Percentiles rank a stretch among this genome's conserved stretches.
Conservation (phyloP, 2,329 filamentous ascomycete genomes). For the Monilinia fructicola region DNA sequence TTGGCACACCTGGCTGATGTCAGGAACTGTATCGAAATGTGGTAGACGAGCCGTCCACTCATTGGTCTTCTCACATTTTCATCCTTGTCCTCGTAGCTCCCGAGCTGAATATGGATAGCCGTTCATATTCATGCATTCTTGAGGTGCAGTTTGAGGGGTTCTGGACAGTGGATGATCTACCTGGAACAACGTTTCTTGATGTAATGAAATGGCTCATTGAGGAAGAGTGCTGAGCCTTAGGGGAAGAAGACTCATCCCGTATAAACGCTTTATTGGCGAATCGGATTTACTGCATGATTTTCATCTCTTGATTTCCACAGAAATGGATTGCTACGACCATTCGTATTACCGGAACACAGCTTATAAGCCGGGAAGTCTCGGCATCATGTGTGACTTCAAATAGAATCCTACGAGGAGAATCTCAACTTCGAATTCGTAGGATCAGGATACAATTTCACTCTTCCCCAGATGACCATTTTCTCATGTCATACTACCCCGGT, state of each 20-base stretch:
- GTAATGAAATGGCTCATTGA: slow-evolving; percentile 6
- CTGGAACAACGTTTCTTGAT: slow-evolving; percentile 2
- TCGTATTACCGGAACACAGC: slow-evolving; percentile 6
- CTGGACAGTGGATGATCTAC: not conserved
- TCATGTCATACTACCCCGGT: not conserved
- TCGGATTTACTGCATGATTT: slow-evolving; percentile 4
- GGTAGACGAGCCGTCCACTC: slow-evolving; percentile 12
- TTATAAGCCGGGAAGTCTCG: slow-evolving; percentile 13
- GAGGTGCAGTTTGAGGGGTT: not conserved
- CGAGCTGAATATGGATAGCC: slow-evolving; percentile 6
- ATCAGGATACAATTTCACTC: not conserved
- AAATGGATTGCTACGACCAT: not conserved
- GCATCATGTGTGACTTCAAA: not conserved
- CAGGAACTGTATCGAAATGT: slow-evolving; percentile 19
- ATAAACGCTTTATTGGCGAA: slow-evolving; percentile 1
- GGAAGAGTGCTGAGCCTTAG: not conserved
- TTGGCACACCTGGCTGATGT: slow-evolving; percentile 21
- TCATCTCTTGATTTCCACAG: slow-evolving; percentile 6
- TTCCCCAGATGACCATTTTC: slow-evolving; percentile 11
- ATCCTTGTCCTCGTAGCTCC: not conserved
- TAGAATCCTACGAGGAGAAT: slow-evolving; percentile 1
- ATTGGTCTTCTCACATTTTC: not conserved
- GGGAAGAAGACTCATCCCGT: no score
- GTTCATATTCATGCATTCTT: not conserved
- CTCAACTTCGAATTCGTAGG: not conserved